phyloP scores from a whole-genome alignment of 306 rosid species.

The Corylus heterophylla region DNA sequence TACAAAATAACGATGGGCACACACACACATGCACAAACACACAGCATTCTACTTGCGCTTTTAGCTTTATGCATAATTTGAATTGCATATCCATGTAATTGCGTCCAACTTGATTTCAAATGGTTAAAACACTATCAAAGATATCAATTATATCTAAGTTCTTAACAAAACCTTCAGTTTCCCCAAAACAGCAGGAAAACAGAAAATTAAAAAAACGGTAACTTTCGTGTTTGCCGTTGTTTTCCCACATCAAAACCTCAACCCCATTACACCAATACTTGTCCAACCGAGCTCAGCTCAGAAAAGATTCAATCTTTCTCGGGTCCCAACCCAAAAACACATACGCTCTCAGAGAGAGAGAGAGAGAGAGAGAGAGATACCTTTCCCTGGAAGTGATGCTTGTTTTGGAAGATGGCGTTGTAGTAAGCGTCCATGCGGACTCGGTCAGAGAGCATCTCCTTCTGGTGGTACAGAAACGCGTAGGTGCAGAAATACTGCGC shows the following conservation, averaged over 20 bases:
- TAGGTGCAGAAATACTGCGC: slow-evolving; percentile 94
- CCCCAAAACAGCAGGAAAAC: neutral
- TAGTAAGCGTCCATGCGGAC: slow-evolving; percentile 98
- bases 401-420: slow-evolving; percentile 79
- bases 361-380: slow-evolving; percentile 30
- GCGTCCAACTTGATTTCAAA: neutral
- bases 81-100: neutral
- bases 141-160: neutral
- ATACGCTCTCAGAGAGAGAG: neutral
- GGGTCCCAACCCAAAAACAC: neutral
- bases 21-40: neutral
- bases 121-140: neutral
- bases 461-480: slow-evolving; percentile 90
- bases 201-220: neutral
- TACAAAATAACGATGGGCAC: neutral
- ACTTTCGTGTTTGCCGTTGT: neutral
- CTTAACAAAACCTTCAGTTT: neutral
- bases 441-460: slow-evolving; percentile 98
- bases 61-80: neutral
- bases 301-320: neutral
- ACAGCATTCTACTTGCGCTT: neutral
- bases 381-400: slow-evolving; percentile 81
- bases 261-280: neutral
- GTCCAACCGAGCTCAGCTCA: neutral
- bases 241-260: neutral